Base-by-base conservation (phyloP, 768 basidiomycete species). In the Trametes punicea region DNA sequence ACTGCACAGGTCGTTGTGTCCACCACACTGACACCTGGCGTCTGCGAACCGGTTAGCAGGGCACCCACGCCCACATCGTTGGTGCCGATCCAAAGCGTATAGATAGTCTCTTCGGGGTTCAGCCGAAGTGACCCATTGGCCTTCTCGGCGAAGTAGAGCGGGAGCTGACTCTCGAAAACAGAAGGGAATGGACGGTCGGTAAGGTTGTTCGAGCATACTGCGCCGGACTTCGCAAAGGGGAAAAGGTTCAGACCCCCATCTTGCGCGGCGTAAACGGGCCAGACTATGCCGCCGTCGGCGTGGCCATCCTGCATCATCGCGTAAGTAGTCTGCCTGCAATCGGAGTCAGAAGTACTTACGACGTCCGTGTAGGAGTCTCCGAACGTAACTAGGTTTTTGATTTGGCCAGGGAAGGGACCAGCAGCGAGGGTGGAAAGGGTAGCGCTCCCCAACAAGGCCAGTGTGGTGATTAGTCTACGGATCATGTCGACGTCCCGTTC, bases 351-450 rank as follows among this genome's bases (percentile, higher is more conserved):
- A 4, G 46, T 34, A 31, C 58, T 56, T 7, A 75, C 77, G 2
- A 80, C 66, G 56, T 87, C 85, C 0, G 82, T 83, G 62, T 83
- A 85, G 46, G 79, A 81, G 68, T 87, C 85, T 3, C 85, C 85
- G 54, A 87, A 88, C 0, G 83, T 84, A 50, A 83, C 85, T 13
- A 87, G 73, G 55, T 80, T 78, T 65, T 81, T 82, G 55, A 87
- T 84, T 58, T 83, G 81, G 6, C 71, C 72, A 0, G 73, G 69
- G 4, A 26, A 44, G 11, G 64, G 64, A 3, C 65, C 67, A 16
- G 56, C 54, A 6, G 60, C 63, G 27, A 56, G 29, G 3, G 51
- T 47, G 15, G 48, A 23, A 18, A 46, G 11, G 16, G 44, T 47
- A 20, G 36, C 15, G 11, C 27, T 15, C 29, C 53, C n/a, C 6